Evolutionary conservation across 352 stramenopile species (phyloP).

Genomic region (Phytophthora pluvialis): DNA sequence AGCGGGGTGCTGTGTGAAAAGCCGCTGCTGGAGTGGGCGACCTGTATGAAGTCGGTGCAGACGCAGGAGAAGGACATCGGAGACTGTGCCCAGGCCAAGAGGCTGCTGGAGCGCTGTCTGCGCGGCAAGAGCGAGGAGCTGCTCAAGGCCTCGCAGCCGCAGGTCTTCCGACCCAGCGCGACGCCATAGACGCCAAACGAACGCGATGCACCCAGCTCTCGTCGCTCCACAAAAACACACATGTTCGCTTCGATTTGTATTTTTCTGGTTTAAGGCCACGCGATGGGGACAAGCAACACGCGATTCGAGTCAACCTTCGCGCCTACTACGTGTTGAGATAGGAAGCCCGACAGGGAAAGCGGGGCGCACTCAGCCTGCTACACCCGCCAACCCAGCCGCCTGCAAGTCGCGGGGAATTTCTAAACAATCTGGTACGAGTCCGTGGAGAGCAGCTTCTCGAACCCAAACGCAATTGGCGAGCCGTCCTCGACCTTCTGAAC

Average conservation of each 20-base stretch:
- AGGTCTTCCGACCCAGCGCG: conserved; percentile 58
- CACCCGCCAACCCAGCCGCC: conserved; percentile 14
- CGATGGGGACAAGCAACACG: conserved; percentile 21
- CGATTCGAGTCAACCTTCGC: conserved; percentile 23
- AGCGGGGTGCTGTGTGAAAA: conserved; percentile 56
- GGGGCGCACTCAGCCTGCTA: background rate
- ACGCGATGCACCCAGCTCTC: conserved; percentile 3
- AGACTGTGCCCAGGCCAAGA: conserved; percentile 58
- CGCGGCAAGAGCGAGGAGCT: conserved; percentile 67
- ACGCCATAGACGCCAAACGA: conserved; percentile 28
- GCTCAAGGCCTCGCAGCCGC: conserved; percentile 63
- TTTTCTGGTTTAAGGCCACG: conserved; percentile 40
- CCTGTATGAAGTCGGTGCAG: conserved; percentile 56
- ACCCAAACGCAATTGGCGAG: conserved; percentile 77
- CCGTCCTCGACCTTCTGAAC: conserved; percentile 80
- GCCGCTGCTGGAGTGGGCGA: conserved; percentile 56
- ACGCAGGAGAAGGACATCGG: conserved; percentile 44
- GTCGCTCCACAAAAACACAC: conserved; percentile 35
- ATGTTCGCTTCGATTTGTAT: conserved; percentile 42
- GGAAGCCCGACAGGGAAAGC: conserved; percentile 15
- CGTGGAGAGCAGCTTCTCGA: conserved; percentile 89
- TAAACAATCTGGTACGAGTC: conserved; percentile 91
- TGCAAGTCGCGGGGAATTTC: conserved; percentile 32
- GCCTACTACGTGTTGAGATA: conserved; percentile 27
- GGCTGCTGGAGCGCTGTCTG: conserved; percentile 79